phyloP scores from a whole-genome alignment of 75 land plant species.

The Cryptomeria japonica region DNA sequence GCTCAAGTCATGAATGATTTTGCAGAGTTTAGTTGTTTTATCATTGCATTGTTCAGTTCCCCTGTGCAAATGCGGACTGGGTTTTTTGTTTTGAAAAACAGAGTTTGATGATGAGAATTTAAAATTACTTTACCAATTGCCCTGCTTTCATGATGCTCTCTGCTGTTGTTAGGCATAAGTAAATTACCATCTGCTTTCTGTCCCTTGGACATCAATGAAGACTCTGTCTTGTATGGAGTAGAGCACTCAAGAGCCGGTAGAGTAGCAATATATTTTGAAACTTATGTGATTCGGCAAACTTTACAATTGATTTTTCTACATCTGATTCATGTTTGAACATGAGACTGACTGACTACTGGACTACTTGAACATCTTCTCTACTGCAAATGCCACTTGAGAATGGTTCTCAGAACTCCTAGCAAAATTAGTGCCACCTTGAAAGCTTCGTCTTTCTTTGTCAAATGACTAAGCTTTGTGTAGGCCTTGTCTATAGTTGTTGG shows the following conservation, averaged over 20 bases:
- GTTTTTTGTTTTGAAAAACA: too few species aligned
- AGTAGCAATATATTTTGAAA: constrained; percentile 18
- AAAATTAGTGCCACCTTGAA: constrained; percentile 26
- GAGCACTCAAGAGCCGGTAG: background rate
- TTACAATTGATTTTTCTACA: background rate
- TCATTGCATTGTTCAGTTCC: constrained; percentile 16
- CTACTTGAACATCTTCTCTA: constrained; percentile 18
- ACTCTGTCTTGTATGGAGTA: background rate
- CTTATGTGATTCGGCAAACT: constrained; percentile 11
- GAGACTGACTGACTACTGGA: background rate
- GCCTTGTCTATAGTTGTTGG: constrained; percentile 34
- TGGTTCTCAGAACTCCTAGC: constrained; percentile 28
- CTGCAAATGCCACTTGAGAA: constrained; percentile 19
- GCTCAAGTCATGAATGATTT: background rate
- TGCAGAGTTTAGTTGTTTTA: constrained; percentile 20
- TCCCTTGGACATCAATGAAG: constrained; percentile 8
- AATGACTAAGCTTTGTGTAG: constrained; percentile 34
- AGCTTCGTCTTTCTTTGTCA: constrained; percentile 14
- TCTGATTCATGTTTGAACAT: background rate
- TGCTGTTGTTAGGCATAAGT: background rate
- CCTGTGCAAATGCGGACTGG: constrained; percentile 12
- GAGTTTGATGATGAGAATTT: too few species aligned
- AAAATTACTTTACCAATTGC: too few species aligned
- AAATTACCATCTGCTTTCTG: background rate
- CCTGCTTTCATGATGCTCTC: background rate